phyloP scores from a whole-genome alignment of 164 flowering plant genomes.

The Aristolochia californica region DNA sequence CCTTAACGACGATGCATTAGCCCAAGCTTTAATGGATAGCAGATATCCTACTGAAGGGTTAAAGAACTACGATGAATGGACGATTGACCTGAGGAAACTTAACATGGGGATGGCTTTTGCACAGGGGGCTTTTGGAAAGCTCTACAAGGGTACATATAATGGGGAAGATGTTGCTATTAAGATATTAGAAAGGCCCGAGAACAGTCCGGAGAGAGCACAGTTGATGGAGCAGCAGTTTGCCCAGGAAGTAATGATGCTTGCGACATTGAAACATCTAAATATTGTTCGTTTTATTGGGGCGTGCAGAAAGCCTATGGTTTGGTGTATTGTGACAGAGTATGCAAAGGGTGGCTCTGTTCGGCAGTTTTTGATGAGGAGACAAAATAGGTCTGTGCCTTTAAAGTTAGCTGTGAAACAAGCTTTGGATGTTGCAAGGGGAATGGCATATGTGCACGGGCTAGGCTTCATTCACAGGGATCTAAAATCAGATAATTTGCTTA shows the following conservation, averaged over 20 bases:
- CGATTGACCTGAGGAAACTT: conserved; percentile 58
- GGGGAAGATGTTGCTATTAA: conserved; percentile 76
- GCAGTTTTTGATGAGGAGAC: conserved; percentile 46
- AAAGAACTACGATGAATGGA: conserved; percentile 57
- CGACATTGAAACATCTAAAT: conserved; percentile 51
- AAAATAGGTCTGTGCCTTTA: conserved; percentile 45
- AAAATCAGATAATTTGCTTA: conserved; percentile 62
- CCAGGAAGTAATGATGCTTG: conserved; percentile 71
- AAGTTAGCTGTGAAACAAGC: conserved; percentile 63
- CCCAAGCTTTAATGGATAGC: conserved; percentile 53
- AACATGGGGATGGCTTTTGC: conserved; percentile 60
- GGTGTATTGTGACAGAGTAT: conserved; percentile 78
- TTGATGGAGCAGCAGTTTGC: conserved; percentile 64
- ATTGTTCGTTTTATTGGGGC: conserved; percentile 64
- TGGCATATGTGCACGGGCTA: conserved; percentile 63
- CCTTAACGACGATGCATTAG: conserved; percentile 30
- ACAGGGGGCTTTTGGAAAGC: conserved; percentile 65
- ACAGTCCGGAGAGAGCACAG: conserved; percentile 38
- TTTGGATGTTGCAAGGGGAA: conserved; percentile 70
- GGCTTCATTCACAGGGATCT: conserved; percentile 60
- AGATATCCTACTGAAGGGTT: conserved; percentile 49
- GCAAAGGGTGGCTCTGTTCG: conserved; percentile 73
- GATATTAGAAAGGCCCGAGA: conserved; percentile 63
- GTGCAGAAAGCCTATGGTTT: conserved; percentile 58
- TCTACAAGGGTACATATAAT: conserved; percentile 55